phyloP scores from a whole-genome alignment of 768 basidiomycete genomes.

The Collybia sordida region DNA sequence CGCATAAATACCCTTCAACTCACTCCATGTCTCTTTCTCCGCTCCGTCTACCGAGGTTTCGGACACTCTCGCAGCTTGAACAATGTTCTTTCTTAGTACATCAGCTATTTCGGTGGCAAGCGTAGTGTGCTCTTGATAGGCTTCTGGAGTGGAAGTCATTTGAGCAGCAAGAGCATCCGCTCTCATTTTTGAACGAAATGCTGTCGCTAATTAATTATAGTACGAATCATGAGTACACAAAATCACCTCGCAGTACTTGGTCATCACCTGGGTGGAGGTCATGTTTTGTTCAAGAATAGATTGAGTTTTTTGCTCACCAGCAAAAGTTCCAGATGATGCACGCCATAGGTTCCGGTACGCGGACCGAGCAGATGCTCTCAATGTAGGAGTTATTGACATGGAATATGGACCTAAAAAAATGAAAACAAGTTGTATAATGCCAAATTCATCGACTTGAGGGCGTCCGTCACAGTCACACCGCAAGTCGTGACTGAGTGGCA shows the following conservation, averaged over 20 bases:
- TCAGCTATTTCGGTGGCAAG: slow-evolving; percentile 71
- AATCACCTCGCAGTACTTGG: slow-evolving; percentile 50
- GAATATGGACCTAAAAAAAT: neutral
- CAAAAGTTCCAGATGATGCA: slow-evolving; percentile 65
- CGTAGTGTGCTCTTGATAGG: slow-evolving; percentile 53
- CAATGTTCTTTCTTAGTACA: slow-evolving; percentile 79
- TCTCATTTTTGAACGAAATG: slow-evolving; percentile 73
- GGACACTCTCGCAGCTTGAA: slow-evolving; percentile 65
- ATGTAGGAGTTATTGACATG: slow-evolving; percentile 56
- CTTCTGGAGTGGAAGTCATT: slow-evolving; percentile 41
- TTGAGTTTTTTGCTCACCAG: slow-evolving; percentile 37
- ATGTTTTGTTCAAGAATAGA: neutral
- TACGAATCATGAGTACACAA: slow-evolving; percentile 6
- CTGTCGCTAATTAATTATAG: slow-evolving; percentile 32
- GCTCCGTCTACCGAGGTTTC: slow-evolving; percentile 26
- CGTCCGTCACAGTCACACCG: no score
- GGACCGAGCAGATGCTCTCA: slow-evolving; percentile 67
- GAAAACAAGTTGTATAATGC: no score
- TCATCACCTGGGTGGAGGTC: slow-evolving; percentile 47
- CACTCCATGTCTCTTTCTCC: slow-evolving; percentile 57
- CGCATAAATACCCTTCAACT: slow-evolving; percentile 14
- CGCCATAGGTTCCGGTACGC: slow-evolving; percentile 74
- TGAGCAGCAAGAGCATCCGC: slow-evolving; percentile 47
- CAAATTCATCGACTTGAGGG: no score
- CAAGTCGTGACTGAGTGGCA: no score